phyloP scores from a whole-genome alignment of 768 basidiomycete genomes.

The Mrakia hoshinonis region DNA sequence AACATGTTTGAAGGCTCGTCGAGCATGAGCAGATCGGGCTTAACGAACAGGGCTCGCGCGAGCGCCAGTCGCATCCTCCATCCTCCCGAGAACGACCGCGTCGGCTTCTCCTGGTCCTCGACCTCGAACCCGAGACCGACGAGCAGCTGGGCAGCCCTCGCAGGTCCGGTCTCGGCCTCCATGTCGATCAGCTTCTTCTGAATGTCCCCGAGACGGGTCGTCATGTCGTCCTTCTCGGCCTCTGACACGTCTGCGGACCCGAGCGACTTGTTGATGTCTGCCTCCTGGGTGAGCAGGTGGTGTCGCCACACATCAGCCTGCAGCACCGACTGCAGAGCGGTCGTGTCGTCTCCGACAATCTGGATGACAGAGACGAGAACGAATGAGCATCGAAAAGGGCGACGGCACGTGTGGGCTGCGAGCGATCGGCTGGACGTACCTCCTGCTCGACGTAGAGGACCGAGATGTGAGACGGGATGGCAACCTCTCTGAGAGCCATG shows the following conservation, averaged over 20 bases:
- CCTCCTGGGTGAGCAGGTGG: slow-evolving; percentile 78
- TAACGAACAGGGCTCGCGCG: slow-evolving; percentile 91
- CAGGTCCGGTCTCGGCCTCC: slow-evolving; percentile 96
- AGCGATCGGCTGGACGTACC: slow-evolving; percentile 47
- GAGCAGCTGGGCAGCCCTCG: slow-evolving; percentile 76
- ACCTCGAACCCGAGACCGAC: slow-evolving; percentile 91
- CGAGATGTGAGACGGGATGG: slow-evolving; percentile 87
- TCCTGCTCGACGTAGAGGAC: slow-evolving; percentile 99
- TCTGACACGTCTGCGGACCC: slow-evolving; percentile 35
- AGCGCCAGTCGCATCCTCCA: slow-evolving; percentile 97
- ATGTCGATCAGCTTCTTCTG: slow-evolving; percentile 89
- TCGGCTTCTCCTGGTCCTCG: slow-evolving; percentile 70
- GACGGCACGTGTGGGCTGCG: too few relatives aligned
- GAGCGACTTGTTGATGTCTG: slow-evolving; percentile 61
- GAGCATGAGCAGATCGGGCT: slow-evolving; percentile 63
- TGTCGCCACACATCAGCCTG: slow-evolving; percentile 99
- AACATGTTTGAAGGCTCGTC: slow-evolving; percentile 97
- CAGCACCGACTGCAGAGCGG: slow-evolving; percentile 86
- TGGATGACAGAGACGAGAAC: slow-evolving; percentile 35
- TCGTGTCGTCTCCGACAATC: slow-evolving; percentile 89
- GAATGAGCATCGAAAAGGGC: not conserved
- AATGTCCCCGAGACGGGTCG: slow-evolving; percentile 72
- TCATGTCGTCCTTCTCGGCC: slow-evolving; percentile 65
- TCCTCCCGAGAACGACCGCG: slow-evolving; percentile 85
- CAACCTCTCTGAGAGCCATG: slow-evolving; percentile 88